A percentile compares a stretch with the other conserved stretches of the same genome.
These are phyloP conservation scores for Cyberlindnera saturnus DNA, from an alignment of 805 yeast genomes.

Conservation along the genomic window DNA sequence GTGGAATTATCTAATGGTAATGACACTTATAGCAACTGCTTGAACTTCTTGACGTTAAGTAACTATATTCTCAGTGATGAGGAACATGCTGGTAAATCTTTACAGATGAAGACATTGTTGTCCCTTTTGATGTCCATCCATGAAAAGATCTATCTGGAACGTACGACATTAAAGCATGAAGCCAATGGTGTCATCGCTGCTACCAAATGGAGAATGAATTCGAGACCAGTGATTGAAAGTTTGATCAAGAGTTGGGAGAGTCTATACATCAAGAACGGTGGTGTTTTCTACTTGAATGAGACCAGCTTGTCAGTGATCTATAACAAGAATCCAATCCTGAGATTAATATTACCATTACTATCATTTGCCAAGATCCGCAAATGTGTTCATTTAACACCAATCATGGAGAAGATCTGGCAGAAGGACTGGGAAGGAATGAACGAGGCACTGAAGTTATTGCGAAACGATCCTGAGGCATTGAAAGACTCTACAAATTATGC, in stretches of 20 bases:
- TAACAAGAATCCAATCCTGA: conserved; percentile 48
- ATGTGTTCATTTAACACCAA: conserved; percentile 55
- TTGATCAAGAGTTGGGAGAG: conserved; percentile 66
- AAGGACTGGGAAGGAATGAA: conserved; percentile 71
- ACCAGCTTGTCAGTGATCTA: conserved; percentile 37
- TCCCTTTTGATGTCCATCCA: conserved; percentile 60
- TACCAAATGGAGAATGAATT: conserved; percentile 59
- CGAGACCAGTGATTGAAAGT: conserved; percentile 51
- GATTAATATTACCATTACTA: conserved; percentile 60
- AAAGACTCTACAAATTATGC: conserved; percentile 58
- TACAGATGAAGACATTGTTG: conserved; percentile 45
- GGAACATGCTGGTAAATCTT: conserved; percentile 27
- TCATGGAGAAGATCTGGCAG: conserved; percentile 52
- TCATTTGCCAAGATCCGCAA: conserved; percentile 63
- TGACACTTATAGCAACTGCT: conserved; percentile 38
- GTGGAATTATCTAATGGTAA: conserved; percentile 52
- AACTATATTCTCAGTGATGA: conserved; percentile 33
- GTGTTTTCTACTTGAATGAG: conserved; percentile 49
- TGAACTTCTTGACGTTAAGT: conserved; percentile 38
- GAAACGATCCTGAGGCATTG: conserved; percentile 54
- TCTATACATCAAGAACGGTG: conserved; percentile 55
- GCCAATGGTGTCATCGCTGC: conserved; percentile 39
- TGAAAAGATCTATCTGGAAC: conserved; percentile 54
- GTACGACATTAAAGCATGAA: conserved; percentile 31
- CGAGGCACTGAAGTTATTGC: conserved; percentile 37